Base-by-base conservation (phyloP, 140 eudicot genomes). In the Erigeron philadelphicus region DNA sequence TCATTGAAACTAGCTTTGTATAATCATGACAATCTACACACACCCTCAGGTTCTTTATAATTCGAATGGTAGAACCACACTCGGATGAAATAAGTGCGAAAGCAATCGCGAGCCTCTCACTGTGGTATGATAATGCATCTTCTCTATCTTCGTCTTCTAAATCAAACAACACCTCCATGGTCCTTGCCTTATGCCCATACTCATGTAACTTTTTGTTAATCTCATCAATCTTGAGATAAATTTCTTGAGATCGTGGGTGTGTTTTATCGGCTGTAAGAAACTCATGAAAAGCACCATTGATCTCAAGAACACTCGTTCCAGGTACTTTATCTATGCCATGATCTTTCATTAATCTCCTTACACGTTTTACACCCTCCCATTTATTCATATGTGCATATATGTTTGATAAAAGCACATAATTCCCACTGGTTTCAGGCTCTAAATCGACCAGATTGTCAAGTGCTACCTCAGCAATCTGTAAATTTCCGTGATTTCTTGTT, bases 341-440 rank as follows among this genome's bases (percentile, higher is more conserved):
- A 64, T 72, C 77, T 71, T 86, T 88, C 94, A 88, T 88, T 69
- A 82, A 46, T 59, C 73, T 75, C 64, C 96, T 76, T 70, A 83
- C 70, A 9, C 73, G 75, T 63, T 83, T 85, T n/a, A 76, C 89
- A 64, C 80, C 89, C 52, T 88, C 96, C 92, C 92, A 83, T 50
- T 79, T 79, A 9, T 72, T 71, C 79, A 80, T 61, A 42, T 47
- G 64, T 19, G 94, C 87, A 44, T 81, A 86, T 38, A 83, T 62
- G 71, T 86, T 86, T 12, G 96, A 86, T 64, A 88, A 73, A 75
- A 88, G 90, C 46, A 88, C 96, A 13, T 83, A 86, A 64, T 82
- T 82, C 35, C 95, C 91, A 47, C 96, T 84, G 17, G 82, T 80
- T 66, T 82, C 79, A 0, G 95, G 89, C 78, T 84, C 95, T 74